A percentile compares a stretch with the other conserved stretches of the same genome.
phyloP scores from a whole-genome alignment of 2,329 filamentous ascomycete genomes.

The Cercospora berteroae region DNA sequence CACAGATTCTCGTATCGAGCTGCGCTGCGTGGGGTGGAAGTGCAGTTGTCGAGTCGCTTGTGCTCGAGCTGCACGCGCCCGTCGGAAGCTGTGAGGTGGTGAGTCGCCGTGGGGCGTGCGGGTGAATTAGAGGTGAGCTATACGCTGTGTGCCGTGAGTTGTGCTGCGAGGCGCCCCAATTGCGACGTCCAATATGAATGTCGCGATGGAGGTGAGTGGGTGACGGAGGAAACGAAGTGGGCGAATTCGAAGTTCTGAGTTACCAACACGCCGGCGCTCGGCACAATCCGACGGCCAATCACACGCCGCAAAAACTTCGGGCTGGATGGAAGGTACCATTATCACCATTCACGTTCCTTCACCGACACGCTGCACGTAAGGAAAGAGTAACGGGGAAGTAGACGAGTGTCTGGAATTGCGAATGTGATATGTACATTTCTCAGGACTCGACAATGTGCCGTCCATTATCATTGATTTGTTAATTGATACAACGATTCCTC shows the following conservation, averaged over 20 bases:
- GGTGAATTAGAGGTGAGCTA: slow-evolving; percentile 1
- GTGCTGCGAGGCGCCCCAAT: background rate
- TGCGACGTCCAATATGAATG: slow-evolving; percentile 2
- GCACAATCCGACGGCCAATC: background rate
- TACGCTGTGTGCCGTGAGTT: background rate
- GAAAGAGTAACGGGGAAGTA: background rate
- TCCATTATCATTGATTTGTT: slow-evolving; percentile 14
- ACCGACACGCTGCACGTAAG: background rate
- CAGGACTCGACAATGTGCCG: background rate
- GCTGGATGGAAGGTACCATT: background rate
- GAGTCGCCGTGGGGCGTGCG: slow-evolving; percentile 4
- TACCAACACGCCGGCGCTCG: background rate
- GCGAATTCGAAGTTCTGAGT: background rate
- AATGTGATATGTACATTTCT: background rate
- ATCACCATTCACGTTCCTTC: background rate
- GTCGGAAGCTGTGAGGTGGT: slow-evolving; percentile 8
- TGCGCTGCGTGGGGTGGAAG: slow-evolving; percentile 3
- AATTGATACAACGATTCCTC: slow-evolving; percentile 16
- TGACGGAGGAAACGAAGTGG: background rate
- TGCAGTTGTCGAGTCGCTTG: background rate
- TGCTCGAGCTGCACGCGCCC: background rate
- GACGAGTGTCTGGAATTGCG: background rate
- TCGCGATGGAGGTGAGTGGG: background rate
- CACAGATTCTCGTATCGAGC: slow-evolving; percentile 14
- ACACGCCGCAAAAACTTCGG: background rate